Base-by-base conservation (phyloP, 805 yeast genomes). In the Kodamaea fukazawae region DNA sequence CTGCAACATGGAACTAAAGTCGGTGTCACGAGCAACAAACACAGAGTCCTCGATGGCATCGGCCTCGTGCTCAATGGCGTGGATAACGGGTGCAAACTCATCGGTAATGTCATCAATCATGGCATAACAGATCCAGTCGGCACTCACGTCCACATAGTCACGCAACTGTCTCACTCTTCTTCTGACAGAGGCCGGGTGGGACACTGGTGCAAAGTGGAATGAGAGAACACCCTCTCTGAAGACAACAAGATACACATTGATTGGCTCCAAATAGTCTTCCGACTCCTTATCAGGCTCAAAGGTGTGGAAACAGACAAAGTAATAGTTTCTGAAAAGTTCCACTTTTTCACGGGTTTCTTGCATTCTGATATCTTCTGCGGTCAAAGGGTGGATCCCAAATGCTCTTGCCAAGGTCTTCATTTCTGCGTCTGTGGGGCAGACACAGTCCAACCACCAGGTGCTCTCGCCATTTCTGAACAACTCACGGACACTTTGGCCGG, bases 321-420 rank as follows among this genome's bases (percentile, higher is more conserved):
- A 91, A 64, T 91, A 91, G 49, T 79, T 78, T 52, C 81, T 79
- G 74, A 91, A 91, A 46, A 91, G 70, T 65, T 91, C 99, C 22
- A 91, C 97, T 64, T 91, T 91, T 68, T 91, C 99, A 65, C 99
- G 89, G 16, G 96, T 79, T 67, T 91, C 99, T 66, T 90, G 96
- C 79, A 88, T 86, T 42, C 96, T 72, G 48, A 91, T 90, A 80
- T 91, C 99, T 67, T 91, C 99, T 1, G 96, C 89, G 0, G 99
- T 91, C 71, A 91, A 80, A 22, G 99, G 99, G 70, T 91, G 99
- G 65, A 91, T 87, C 7, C 96, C 96, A 62, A 91, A 91, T 0
- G 97, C 93, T 54, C 90, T 90, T 7, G 96, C 83, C 29, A 93
- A 61, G 52, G 86, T 81, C 57, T 85, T 85, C 96, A 93, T 88